phyloP scores from a whole-genome alignment of 225 moss, liverwort and hornwort species.

The Sphagnum tenellum region DNA sequence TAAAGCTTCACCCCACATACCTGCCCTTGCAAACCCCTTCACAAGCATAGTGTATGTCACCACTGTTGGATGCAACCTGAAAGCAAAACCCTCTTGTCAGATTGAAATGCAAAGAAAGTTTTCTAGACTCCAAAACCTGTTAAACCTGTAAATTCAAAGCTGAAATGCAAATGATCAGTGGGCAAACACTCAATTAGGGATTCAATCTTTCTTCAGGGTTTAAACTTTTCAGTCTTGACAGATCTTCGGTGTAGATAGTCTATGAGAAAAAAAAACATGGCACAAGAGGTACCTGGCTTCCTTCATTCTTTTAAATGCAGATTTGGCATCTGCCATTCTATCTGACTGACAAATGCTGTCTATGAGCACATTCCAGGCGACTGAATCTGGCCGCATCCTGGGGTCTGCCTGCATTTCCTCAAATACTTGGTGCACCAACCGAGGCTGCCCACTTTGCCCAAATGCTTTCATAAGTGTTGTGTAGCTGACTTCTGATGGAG shows the following conservation, averaged over 20 bases:
- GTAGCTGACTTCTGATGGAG: constrained; percentile 79
- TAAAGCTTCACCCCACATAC: constrained; percentile 67
- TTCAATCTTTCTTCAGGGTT: no score
- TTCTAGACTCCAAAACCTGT: no score
- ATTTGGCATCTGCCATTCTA: constrained; percentile 57
- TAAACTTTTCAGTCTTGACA: no score
- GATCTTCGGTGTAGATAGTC: no score
- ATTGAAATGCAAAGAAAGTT: no score
- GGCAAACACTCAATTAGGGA: no score
- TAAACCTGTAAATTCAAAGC: no score
- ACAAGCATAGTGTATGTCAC: constrained; percentile 76
- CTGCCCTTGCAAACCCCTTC: constrained; percentile 58
- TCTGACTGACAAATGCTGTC: constrained; percentile 83
- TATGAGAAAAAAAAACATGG: no score
- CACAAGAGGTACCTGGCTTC: constrained; percentile 31
- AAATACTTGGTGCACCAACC: constrained; percentile 70
- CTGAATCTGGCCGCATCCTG: constrained; percentile 67
- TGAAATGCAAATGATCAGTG: no score
- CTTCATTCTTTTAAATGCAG: constrained; percentile 62
- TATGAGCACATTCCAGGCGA: constrained; percentile 90
- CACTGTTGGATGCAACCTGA: constrained; percentile 61
- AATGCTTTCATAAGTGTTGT: constrained; percentile 97
- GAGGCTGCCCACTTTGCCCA: constrained; percentile 69
- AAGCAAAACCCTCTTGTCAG: no score
- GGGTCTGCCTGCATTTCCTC: constrained; percentile 72